Base-by-base conservation (phyloP, 2,329 filamentous ascomycete species). In the Exutisphaerella laricina region DNA sequence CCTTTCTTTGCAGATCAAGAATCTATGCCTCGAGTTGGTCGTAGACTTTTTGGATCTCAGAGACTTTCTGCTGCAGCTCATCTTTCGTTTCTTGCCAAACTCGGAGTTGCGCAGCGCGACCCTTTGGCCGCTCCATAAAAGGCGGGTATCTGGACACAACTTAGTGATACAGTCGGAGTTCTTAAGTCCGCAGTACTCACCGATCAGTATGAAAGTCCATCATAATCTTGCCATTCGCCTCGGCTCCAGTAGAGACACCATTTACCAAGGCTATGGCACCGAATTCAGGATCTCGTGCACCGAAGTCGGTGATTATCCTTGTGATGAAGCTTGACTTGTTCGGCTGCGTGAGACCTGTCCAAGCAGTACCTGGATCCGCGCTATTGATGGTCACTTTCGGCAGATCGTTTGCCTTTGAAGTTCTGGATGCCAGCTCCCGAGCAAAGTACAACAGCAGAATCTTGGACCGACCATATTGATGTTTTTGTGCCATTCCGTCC, bases 381-480 rank as follows among this genome's bases (percentile, higher is more conserved):
- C 45, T 44, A 5, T 39, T 48, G 35, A 48, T 37, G 6, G 36
- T 48, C 9, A 44, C 31, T 14, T 23, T 13, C 3, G 33, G 28
- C 18, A 43, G 23, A 3, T 22, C 31, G 12, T 40, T 22, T 4
- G 30, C 17, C 12, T 32, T 20, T 10, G 26, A 28, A 13, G 37
- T 13, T 13, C 40, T 34, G 21, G 45, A 25, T 2, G 45, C 41
- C 5, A 48, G 41, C 22, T 44, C 45, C 8, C 41, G 45, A 12
- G 41, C 33, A 22, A 48, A 48, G 41, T 48, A 48, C 7, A 48
- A 30, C 5, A 48, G 41, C 4, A 43, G 21, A 2, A 18, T 31
- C 28, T 48, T 48, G 2, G 45, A 48, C 3, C 41, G 40, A 8
- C 45, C 45, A 31, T 48, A 48, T 23, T 44, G 40, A 30, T 44